phyloP scores from a whole-genome alignment of 257 asterid species.

The Scutellaria barbata region DNA sequence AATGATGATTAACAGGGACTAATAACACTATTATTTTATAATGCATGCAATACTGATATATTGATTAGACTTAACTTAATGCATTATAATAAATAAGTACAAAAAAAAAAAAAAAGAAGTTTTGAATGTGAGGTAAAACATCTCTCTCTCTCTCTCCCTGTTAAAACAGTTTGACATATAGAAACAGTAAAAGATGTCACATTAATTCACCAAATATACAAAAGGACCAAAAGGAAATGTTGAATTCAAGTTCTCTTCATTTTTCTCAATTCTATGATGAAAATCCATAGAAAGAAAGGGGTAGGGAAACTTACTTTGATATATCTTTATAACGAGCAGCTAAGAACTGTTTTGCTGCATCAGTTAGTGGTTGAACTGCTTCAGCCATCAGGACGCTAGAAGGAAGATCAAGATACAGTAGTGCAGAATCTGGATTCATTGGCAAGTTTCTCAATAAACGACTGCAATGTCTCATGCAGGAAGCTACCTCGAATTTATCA shows the following conservation, averaged over 20 bases:
- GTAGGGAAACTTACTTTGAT: slow-evolving; percentile 61
- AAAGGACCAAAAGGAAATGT: no score
- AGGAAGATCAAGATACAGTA: slow-evolving; percentile 90
- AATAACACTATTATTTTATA: neutral
- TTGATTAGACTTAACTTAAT: no score
- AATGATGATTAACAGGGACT: neutral
- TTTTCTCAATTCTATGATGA: neutral
- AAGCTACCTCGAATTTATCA: slow-evolving; percentile 96
- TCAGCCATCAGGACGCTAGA: slow-evolving; percentile 86
- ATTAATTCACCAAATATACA: neutral
- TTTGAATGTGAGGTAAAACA: no score
- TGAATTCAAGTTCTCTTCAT: neutral
- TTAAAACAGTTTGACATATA: neutral
- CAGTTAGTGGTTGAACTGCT: slow-evolving; percentile 93
- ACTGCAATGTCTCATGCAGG: slow-evolving; percentile 96
- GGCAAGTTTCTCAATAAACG: slow-evolving; percentile 79
- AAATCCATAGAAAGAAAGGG: slow-evolving; percentile 1
- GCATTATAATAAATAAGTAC: no score
- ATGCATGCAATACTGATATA: neutral
- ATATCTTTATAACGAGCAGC: slow-evolving; percentile 82
- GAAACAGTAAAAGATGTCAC: neutral
- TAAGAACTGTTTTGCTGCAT: slow-evolving; percentile 83
- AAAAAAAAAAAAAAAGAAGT: no score
- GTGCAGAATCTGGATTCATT: slow-evolving; percentile 88
- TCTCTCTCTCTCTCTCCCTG: no score